A percentile compares a stretch with the other conserved stretches of the same genome.
phyloP scores from a whole-genome alignment of 2,329 filamentous ascomycete species.

The Hypoxylon rubiginosum region DNA sequence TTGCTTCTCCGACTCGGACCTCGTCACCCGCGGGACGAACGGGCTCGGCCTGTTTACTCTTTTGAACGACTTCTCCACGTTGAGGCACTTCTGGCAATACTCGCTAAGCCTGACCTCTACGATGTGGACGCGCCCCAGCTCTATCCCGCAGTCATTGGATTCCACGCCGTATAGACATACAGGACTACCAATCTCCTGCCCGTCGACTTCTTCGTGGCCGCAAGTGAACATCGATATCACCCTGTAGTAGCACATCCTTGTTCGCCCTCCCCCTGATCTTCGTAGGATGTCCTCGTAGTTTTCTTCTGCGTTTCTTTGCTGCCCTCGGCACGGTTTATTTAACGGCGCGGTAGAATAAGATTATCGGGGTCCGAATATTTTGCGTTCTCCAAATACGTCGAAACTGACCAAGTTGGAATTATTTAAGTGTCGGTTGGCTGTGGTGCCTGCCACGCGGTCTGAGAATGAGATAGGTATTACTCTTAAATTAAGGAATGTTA shows the following conservation, averaged over 20 bases:
- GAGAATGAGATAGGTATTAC: not conserved
- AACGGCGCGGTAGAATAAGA: not conserved
- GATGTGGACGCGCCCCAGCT: constrained; percentile 26
- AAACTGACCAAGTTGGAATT: not conserved
- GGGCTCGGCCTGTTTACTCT: not conserved
- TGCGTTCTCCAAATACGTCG: not conserved
- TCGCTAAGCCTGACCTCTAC: not conserved
- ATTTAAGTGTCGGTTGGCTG: not conserved
- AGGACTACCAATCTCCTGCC: not conserved
- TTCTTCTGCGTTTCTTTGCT: not conserved
- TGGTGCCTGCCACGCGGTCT: constrained; percentile 33
- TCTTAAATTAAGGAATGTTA: constrained; percentile 6
- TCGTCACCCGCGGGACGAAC: not conserved
- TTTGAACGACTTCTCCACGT: not conserved
- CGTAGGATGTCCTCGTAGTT: too few species aligned
- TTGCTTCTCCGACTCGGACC: not conserved
- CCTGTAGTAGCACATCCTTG: constrained; percentile 24
- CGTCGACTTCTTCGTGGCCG: constrained; percentile 13
- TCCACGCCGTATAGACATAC: constrained; percentile 21
- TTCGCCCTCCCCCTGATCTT: not conserved
- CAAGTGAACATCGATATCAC: constrained; percentile 15
- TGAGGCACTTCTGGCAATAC: constrained; percentile 14
- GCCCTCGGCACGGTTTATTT: not conserved
- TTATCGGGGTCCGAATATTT: not conserved
- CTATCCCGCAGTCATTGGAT: not conserved